Evolutionary conservation across 2,329 filamentous ascomycete species (phyloP).

Genomic region (Geoglossum cookeanum): DNA sequence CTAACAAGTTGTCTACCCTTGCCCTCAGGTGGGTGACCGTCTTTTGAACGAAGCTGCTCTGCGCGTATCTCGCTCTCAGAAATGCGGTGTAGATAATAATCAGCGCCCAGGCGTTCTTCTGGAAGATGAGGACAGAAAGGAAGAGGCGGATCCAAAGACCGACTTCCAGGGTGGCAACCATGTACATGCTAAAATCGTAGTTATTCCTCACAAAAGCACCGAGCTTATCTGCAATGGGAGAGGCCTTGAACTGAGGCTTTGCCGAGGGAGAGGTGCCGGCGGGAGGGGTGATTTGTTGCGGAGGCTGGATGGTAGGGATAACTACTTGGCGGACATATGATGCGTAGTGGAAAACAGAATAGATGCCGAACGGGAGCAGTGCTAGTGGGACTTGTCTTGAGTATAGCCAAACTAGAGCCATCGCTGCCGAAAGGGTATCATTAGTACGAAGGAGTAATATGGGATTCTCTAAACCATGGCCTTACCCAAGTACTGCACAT

Average conservation of each 20-base stretch:
- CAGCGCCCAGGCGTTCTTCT: constrained; percentile 78
- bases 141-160: constrained; percentile 68
- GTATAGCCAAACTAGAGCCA: constrained; percentile 92
- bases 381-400: constrained; percentile 77
- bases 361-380: constrained; percentile 84
- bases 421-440: constrained; percentile 33
- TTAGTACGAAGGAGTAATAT: constrained; percentile 8
- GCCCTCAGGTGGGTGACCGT: constrained; percentile 54
- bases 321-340: constrained; percentile 91
- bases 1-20: constrained; percentile 61
- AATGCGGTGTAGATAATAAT: constrained; percentile 75
- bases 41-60: constrained; percentile 84
- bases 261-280: constrained; percentile 35
- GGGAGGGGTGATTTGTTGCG: constrained; percentile 31
- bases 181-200: constrained; percentile 88
- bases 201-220: constrained; percentile 93
- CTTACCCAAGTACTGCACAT: constrained; percentile 92
- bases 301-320: constrained; percentile 66
- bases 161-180: constrained; percentile 80
- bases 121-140: constrained; percentile 67
- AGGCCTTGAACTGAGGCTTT: constrained; percentile 32
- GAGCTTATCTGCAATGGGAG: constrained; percentile 60
- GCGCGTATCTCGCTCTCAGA: constrained; percentile 71
- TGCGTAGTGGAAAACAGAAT: constrained; percentile 95
- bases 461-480: constrained; percentile 5